A percentile compares a stretch with the other conserved stretches of the same genome.
phyloP scores from a whole-genome alignment of 257 asterid species.

The Gentiana straminea region DNA sequence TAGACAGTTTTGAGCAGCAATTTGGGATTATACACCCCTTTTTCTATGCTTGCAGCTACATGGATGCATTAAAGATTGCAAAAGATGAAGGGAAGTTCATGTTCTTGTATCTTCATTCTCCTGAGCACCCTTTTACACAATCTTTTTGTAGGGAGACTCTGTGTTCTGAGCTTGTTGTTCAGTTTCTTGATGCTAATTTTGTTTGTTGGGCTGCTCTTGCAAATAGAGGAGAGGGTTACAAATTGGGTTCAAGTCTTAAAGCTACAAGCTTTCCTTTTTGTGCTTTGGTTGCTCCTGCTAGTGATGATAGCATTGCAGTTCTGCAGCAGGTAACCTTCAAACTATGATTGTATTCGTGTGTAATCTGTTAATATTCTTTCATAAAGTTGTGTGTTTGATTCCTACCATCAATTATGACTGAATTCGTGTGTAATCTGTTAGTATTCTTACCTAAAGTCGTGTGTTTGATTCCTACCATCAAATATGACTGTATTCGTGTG shows the following conservation, averaged over 20 bases:
- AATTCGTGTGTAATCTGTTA: too few relatives aligned
- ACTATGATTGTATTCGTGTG: too few relatives aligned
- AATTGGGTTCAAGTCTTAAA: conserved; percentile 36
- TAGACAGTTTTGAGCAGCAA: conserved; percentile 55
- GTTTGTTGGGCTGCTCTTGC: conserved; percentile 77
- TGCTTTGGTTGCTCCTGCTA: conserved; percentile 64
- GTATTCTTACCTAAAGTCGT: too few relatives aligned
- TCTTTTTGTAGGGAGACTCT: conserved; percentile 63
- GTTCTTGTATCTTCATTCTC: conserved; percentile 70
- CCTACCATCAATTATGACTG: too few relatives aligned
- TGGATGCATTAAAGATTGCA: conserved; percentile 57
- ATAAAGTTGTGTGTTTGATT: too few relatives aligned
- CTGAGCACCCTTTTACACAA: conserved; percentile 62
- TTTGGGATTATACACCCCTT: conserved; percentile 62
- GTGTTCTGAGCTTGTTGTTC: conserved; percentile 57
- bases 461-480: too few relatives aligned
- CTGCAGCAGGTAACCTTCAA: conserved; percentile 43
- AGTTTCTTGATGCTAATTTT: conserved; percentile 79
- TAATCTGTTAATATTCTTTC: too few relatives aligned
- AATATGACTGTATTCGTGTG: too few relatives aligned
- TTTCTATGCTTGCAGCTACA: conserved; percentile 60
- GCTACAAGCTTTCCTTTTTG: conserved; percentile 62
- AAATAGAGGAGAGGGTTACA: conserved; percentile 48
- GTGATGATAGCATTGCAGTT: conserved; percentile 56
- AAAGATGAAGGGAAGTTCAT: conserved; percentile 46